phyloP scores from a whole-genome alignment of 2,329 filamentous ascomycete species.

The Pseudogymnoascus verrucosus region DNA sequence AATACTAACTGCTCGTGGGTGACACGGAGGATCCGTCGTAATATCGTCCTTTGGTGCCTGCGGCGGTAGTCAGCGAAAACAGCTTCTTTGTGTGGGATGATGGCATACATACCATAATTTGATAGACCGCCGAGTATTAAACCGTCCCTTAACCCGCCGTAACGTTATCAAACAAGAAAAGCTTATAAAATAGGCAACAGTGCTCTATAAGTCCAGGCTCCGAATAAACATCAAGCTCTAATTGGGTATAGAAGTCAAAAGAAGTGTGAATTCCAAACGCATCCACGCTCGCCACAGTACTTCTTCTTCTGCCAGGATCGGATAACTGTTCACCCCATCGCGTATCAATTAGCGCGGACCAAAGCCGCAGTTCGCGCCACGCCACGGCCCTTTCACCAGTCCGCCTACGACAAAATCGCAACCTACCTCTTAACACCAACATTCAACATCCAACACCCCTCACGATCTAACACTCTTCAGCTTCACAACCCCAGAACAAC shows the following conservation, averaged over 20 bases:
- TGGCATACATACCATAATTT: not conserved
- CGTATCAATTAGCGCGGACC: conserved; percentile 5
- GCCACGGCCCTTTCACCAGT: not conserved
- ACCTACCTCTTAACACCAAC: not conserved
- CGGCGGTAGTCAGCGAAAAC: not conserved
- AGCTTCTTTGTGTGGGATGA: not conserved
- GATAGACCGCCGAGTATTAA: not conserved
- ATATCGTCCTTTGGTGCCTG: conserved; percentile 60
- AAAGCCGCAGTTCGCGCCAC: conserved; percentile 1
- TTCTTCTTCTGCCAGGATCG: not conserved
- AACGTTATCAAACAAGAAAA: not conserved
- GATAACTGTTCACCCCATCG: not conserved
- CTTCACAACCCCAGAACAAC: not conserved
- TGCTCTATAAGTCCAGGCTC: not conserved
- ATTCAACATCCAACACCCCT: not conserved
- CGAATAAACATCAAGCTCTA: not conserved
- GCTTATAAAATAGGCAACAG: not conserved
- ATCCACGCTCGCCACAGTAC: not conserved
- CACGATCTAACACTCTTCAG: not conserved
- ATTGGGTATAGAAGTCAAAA: not conserved
- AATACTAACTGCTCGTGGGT: conserved; percentile 66
- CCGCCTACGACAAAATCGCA: not conserved
- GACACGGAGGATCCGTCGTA: conserved; percentile 69
- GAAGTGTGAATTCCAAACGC: not conserved
- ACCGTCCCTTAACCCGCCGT: not conserved